Evolutionary conservation across 495 filamentous ascomycete species (phyloP).

Genomic region (Saxophila tyrrhenica): DNA sequence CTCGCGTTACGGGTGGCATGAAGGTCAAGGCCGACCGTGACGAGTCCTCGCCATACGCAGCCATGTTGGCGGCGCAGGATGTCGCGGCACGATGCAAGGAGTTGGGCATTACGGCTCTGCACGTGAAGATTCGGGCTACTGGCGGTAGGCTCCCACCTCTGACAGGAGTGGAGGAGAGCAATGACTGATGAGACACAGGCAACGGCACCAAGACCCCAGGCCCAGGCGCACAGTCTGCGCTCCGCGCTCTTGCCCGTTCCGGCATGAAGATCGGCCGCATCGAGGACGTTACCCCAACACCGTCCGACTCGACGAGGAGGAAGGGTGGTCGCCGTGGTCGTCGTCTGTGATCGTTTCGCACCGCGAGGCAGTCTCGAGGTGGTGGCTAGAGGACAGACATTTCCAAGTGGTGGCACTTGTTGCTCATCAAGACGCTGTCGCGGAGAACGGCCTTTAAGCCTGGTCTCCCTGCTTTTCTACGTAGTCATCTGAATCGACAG

Average conservation of each 20-base stretch:
- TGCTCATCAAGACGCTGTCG: constrained; percentile 48
- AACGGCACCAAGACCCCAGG: constrained; percentile 99
- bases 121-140: constrained; percentile 99
- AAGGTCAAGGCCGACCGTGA: constrained; percentile 99
- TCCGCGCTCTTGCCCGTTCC: constrained; percentile 93
- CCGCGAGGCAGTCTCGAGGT: constrained; percentile 26
- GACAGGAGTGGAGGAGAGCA: not conserved
- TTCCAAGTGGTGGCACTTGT: not conserved
- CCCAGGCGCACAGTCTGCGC: constrained; percentile 95
- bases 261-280: constrained; percentile 99
- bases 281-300: constrained; percentile 98
- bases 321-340: constrained; percentile 99
- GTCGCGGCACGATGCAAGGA: constrained; percentile 98
- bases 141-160: constrained; percentile 51
- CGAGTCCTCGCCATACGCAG: constrained; percentile 98
- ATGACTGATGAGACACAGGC: constrained; percentile 36
- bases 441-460: constrained; percentile 56
- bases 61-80: constrained; percentile 86
- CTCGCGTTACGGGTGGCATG: constrained; percentile 98
- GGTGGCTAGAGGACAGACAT: constrained; percentile 13
- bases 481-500: constrained; percentile 7
- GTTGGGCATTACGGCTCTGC: constrained; percentile 93
- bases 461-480: constrained; percentile 43
- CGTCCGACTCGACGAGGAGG: constrained; percentile 94
- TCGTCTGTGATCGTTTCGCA: constrained; percentile 65